Evolutionary conservation across 2,329 filamentous ascomycete genomes (phyloP).

Genomic region (Xylariaceae sp.): DNA sequence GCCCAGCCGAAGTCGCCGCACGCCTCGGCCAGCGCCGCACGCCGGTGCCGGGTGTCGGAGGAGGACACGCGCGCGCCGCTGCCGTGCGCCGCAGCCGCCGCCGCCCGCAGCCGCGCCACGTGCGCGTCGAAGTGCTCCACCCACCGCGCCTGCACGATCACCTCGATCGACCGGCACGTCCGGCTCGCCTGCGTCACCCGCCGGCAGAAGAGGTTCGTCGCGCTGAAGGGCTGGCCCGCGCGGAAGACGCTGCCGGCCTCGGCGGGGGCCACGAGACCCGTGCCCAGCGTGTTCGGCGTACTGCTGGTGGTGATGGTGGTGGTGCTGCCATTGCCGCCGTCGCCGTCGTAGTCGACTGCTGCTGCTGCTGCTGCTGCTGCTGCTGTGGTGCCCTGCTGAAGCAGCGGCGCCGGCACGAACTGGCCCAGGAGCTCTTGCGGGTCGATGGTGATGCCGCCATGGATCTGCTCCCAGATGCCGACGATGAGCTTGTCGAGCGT

Average conservation of each 20-base stretch:
- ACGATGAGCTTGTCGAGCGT: constrained; percentile 24
- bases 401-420: constrained; percentile 11
- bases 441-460: constrained; percentile 21
- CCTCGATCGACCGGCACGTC: constrained; percentile 48
- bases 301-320: neutral
- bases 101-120: no score
- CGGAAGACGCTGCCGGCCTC: neutral
- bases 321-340: neutral
- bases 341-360: no score
- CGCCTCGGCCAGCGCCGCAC: constrained; percentile 44
- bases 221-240: constrained; percentile 18
- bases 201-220: constrained; percentile 24
- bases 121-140: constrained; percentile 38
- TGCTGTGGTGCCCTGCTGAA: neutral
- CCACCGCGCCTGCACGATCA: constrained; percentile 51
- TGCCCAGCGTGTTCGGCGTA: neutral
- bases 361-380: no score
- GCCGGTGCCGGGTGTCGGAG: constrained; percentile 40
- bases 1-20: constrained; percentile 47
- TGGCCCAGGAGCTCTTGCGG: constrained; percentile 23
- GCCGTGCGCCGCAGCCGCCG: no score
- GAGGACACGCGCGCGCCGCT: constrained; percentile 35
- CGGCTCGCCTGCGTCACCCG: constrained; percentile 35
- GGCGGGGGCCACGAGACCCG: neutral
- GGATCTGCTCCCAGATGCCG: constrained; percentile 28